These are phyloP conservation scores for Phytophthora pseudosyringae DNA, from an alignment of 352 stramenopile genomes.

Conservation along the genomic window DNA sequence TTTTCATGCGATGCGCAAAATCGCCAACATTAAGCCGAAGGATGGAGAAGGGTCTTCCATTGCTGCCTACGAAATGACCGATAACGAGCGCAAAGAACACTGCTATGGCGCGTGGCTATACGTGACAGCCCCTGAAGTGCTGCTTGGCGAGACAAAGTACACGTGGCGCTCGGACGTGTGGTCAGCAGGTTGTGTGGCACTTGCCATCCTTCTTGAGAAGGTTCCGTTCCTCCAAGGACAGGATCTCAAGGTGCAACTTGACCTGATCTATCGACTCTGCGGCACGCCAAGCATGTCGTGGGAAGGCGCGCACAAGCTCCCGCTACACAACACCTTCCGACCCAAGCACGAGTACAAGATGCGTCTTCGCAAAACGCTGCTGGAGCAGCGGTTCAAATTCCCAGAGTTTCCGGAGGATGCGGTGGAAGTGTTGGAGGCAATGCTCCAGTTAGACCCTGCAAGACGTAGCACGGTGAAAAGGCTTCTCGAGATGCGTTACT, in stretches of 20 bases:
- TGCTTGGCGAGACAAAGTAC: conserved; percentile 74
- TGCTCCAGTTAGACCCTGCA: conserved; percentile 79
- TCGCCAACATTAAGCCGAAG: conserved; percentile 40
- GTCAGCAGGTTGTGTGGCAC: conserved; percentile 67
- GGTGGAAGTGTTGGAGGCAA: conserved; percentile 68
- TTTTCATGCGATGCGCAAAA: conserved; percentile 73
- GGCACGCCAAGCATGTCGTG: conserved; percentile 71
- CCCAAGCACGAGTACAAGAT: conserved; percentile 82
- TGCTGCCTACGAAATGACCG: conserved; percentile 65
- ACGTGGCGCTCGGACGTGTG: conserved; percentile 81
- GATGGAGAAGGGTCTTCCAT: conserved; percentile 35
- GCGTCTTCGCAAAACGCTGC: conserved; percentile 82
- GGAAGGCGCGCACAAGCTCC: conserved; percentile 55
- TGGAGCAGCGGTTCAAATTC: conserved; percentile 62
- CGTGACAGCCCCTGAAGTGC: conserved; percentile 69
- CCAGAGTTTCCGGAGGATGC: conserved; percentile 61
- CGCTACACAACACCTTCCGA: conserved; percentile 56
- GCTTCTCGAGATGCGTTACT: conserved; percentile 67
- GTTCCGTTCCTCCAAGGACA: conserved; percentile 68
- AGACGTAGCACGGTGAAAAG: conserved; percentile 58
- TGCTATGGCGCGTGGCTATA: conserved; percentile 69
- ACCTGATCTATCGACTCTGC: conserved; percentile 82
- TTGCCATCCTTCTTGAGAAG: conserved; percentile 73
- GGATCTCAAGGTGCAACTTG: conserved; percentile 69
- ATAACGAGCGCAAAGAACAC: conserved; percentile 84